These are phyloP conservation scores for Pseudogymnoascus sp. DNA, from an alignment of 2,329 filamentous ascomycete species.

Conservation along the genomic window DNA sequence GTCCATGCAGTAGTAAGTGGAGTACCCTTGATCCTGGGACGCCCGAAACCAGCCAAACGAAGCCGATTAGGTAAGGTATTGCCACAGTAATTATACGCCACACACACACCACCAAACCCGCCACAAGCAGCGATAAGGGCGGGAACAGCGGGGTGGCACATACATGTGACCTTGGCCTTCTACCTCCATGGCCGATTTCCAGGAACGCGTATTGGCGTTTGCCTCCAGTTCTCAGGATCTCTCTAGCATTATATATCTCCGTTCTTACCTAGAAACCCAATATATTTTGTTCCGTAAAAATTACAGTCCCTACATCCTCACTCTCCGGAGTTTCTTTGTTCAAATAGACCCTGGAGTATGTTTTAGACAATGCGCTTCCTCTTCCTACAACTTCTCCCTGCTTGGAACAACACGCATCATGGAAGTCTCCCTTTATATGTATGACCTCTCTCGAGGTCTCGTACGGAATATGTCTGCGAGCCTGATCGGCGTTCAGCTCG, in stretches of 20 bases:
- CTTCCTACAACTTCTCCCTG: neutral
- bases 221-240: neutral
- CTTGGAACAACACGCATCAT: constrained; percentile 35
- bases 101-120: neutral
- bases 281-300: neutral
- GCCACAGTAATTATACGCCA: neutral
- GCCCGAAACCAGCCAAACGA: neutral
- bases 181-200: neutral
- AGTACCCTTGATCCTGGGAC: neutral
- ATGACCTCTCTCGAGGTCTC: constrained; percentile 60
- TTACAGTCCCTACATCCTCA: neutral
- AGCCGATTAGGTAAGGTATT: neutral
- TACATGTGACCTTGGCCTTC: neutral
- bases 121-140: neutral
- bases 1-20: neutral
- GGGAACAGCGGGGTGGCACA: neutral
- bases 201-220: constrained; percentile 6
- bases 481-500: constrained; percentile 63
- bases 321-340: neutral
- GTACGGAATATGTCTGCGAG: constrained; percentile 43
- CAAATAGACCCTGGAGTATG: neutral
- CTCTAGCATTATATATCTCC: neutral
- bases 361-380: neutral
- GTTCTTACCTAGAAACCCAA: constrained; percentile 1
- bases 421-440: constrained; percentile 71